Evolutionary conservation across 1,284 basidiomycete species (phyloP), one percentile per base, ranked within the genome.

Genomic region (Rhodotorula glutinis): DNA sequence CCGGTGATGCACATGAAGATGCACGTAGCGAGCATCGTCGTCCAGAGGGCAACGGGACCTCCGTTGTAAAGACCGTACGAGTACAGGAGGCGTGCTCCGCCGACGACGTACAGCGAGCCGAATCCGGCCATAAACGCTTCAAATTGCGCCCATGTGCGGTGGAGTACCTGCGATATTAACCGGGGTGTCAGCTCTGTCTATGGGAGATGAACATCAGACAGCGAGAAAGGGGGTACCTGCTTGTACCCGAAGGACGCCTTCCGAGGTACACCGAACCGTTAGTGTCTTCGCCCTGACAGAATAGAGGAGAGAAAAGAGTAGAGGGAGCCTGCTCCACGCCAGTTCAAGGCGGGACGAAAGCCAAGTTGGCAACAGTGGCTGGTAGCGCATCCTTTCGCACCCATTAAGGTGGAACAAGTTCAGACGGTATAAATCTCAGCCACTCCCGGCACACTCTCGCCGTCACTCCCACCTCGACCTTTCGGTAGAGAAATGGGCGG

Each of bases 351-450:
- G 44, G 41, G 41, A 56, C 27, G 47, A 55, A 41, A 44, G 21
- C 17, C 14, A 43, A 23, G 38, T 51, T 25, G 49, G 25, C 41
- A 30, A 46, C 44, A 33, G 51, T 16, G 14, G n/a, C 43, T 13
- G 14, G 29, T 40, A 38, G 40, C 49, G 47, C 47, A 59, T 89
- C 89, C 89, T 91, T 79, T 89, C 89, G 90, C 90, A 90, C 88
- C 89, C 90, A 83, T 91, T 69, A 85, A 89, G 86, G 65, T 88
- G 84, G 88, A 85, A 89, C 90, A 91, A 88, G 90, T 91, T 90
- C 88, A 81, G 85, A 87, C 90, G 90, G 90, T 92, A 85, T 91
- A 71, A n/a, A 88, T 92, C 90, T 92, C 90, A 92, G 91, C 81
- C 88, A 13, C 59, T 49, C 57, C 44, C 19, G 60, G 46, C 49